phyloP scores from a whole-genome alignment of 2,329 filamentous ascomycete genomes.

The Lecanicillium sp. region DNA sequence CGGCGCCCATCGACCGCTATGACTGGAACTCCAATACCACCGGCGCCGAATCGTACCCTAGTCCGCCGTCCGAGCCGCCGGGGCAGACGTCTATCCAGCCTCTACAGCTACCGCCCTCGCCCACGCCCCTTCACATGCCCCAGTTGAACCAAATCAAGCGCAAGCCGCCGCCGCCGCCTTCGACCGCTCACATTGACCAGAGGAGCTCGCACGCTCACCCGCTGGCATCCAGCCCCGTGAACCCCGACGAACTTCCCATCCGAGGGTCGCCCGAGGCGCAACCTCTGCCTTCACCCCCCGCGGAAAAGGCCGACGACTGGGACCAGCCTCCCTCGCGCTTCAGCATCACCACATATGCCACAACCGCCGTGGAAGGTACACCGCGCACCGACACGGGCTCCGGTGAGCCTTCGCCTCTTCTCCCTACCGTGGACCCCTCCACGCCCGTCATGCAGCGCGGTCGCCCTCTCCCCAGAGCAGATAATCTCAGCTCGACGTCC shows the following conservation, averaged over 20 bases:
- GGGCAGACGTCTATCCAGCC: not conserved
- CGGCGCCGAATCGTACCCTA: slow-evolving; percentile 14
- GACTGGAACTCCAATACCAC: slow-evolving; percentile 15
- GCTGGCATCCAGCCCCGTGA: slow-evolving; percentile 27
- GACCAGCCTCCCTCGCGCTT: slow-evolving; percentile 52
- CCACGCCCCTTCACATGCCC: slow-evolving; percentile 16
- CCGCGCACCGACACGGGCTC: slow-evolving; percentile 9
- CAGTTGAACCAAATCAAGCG: slow-evolving; percentile 28
- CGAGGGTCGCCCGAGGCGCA: slow-evolving; percentile 8
- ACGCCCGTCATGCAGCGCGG: too few relatives aligned
- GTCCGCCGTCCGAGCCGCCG: slow-evolving; percentile 20
- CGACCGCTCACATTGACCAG: slow-evolving; percentile 16
- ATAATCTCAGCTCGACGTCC: too few relatives aligned
- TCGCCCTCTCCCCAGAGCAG: too few relatives aligned
- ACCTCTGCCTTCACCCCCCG: slow-evolving; percentile 14
- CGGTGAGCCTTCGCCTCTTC: too few relatives aligned
- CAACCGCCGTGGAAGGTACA: slow-evolving; percentile 28
- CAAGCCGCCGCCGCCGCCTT: slow-evolving; percentile 34
- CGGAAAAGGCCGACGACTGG: slow-evolving; percentile 24
- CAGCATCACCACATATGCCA: slow-evolving; percentile 55
- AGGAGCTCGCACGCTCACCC: slow-evolving; percentile 21
- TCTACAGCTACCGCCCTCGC: slow-evolving; percentile 12
- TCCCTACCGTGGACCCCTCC: too few relatives aligned
- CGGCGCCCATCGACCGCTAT: slow-evolving; percentile 10
- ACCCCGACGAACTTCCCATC: slow-evolving; percentile 21